Evolutionary conservation across 2,329 filamentous ascomycete species (phyloP), one percentile per base, ranked within the genome.

Genomic region (Plenodomus tracheiphilus): DNA sequence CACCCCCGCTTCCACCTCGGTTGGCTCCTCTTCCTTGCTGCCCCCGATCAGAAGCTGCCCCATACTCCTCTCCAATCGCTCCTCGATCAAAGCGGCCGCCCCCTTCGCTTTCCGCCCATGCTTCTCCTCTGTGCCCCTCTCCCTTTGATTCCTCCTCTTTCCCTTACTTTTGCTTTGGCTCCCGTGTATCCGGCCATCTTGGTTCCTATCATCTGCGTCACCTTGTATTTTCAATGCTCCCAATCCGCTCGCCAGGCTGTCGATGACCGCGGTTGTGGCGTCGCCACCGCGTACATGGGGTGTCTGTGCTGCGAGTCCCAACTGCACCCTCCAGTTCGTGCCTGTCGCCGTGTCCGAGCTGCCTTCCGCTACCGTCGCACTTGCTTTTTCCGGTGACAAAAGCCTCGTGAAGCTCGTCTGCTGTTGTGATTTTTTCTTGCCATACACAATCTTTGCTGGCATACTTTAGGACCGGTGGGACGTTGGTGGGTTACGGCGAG

Each of bases 331-430:
- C 22, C 22, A 25, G 10, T 25, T 25, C 22, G 10, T 10, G 6
- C 22, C 22, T 10, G 22, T 10, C 22, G 22, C 22, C 22, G 10
- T 25, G 10, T 25, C 22, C 22, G 6, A 5, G 10, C 22, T 25
- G 22, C 22, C 22, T 10, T 25, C 22, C 22, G 22, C 22, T 6
- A 25, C 22, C 22, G 22, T 10, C 22, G 22, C 22, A 25, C 22
- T 25, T 10, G 22, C 28, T 49, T 66, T 66, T 38, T 62, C 61
- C 4, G 65, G 61, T 15, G 61, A 62, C 4, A 70, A 41, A 19
- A 69, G 64, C 32, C 64, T 65, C 4, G 57, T 47, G 42, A 61
- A 69, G 25, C 52, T 57, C 1, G 49, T 43, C 45, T 68, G 69
- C 2, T 64, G 42, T 6, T 72, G 71, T 3, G 44, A 56, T 17